Conservation (phyloP, 768 basidiomycete species). For the Rhizopogon rudus region DNA sequence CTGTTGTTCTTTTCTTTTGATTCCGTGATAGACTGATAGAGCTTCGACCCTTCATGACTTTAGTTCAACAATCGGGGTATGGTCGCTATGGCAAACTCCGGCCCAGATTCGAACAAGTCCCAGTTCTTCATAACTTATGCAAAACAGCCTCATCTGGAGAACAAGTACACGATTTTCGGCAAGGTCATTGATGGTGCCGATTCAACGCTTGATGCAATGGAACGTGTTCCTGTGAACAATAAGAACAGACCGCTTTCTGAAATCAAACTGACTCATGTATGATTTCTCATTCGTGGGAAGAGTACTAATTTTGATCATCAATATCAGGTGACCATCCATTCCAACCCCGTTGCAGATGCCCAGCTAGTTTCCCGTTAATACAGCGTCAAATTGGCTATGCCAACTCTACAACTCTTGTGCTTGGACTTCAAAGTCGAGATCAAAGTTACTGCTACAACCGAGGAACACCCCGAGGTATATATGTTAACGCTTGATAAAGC, state of each 20-base stretch:
- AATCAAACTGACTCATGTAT: constrained; percentile 76
- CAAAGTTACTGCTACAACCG: background rate
- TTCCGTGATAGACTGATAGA: background rate
- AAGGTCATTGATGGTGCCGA: constrained; percentile 99
- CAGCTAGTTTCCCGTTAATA: constrained; percentile 23
- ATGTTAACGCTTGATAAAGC: constrained; percentile 68
- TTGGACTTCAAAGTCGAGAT: background rate
- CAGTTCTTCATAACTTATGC: constrained; percentile 89
- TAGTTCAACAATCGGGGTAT: constrained; percentile 95
- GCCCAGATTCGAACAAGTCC: constrained; percentile 88
- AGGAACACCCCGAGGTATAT: constrained; percentile 13
- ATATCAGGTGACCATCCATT: constrained; percentile 77
- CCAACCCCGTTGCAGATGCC: constrained; percentile 92
- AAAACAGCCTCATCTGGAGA: constrained; percentile 92
- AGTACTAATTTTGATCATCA: background rate
- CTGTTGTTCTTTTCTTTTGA: background rate
- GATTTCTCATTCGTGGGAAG: constrained; percentile 17
- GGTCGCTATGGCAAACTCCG: constrained; percentile 98
- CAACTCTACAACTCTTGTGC: background rate
- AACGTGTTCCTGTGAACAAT: constrained; percentile 82
- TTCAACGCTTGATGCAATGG: constrained; percentile 90
- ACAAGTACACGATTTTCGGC: constrained; percentile 92
- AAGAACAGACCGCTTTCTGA: constrained; percentile 88
- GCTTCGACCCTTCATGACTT: background rate
- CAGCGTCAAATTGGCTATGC: background rate